A percentile compares a stretch with the other conserved stretches of the same genome.
Conservation (phyloP, 768 basidiomycete genomes). For the Tricholoma terreum region DNA sequence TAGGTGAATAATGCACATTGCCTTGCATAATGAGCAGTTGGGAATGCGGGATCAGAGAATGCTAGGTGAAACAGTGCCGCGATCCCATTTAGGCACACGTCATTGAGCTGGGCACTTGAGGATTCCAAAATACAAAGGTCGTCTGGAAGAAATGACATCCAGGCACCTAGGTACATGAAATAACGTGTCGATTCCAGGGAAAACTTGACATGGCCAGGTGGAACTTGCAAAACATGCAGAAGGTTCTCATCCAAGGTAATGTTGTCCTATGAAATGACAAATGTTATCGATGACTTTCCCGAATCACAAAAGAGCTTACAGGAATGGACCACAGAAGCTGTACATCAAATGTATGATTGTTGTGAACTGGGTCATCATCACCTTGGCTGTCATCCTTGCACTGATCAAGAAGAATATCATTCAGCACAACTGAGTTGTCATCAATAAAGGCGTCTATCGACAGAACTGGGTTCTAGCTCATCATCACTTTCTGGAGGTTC, state of each 20-base stretch:
- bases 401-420: background rate
- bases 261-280: too few species aligned
- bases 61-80: constrained; percentile 17
- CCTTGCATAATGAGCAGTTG: background rate
- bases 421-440: background rate
- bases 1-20: constrained; percentile 17
- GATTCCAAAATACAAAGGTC: constrained; percentile 10
- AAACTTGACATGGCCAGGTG: too few species aligned
- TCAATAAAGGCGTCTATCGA: too few species aligned
- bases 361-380: background rate
- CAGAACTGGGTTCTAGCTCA: too few species aligned
- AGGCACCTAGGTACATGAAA: too few species aligned
- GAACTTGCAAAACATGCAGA: too few species aligned
- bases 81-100: constrained; percentile 23
- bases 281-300: too few species aligned
- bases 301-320: too few species aligned
- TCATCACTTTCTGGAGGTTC: too few species aligned
- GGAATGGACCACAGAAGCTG: background rate
- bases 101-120: constrained; percentile 14
- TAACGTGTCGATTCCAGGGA: too few species aligned
- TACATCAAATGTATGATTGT: background rate
- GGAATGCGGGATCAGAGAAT: background rate
- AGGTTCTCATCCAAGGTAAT: too few species aligned
- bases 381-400: too few species aligned
- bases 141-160: background rate